Percentiles rank a stretch among this genome's conserved stretches.
Conservation (phyloP, 768 basidiomycete genomes). For the Russula olivacea region DNA sequence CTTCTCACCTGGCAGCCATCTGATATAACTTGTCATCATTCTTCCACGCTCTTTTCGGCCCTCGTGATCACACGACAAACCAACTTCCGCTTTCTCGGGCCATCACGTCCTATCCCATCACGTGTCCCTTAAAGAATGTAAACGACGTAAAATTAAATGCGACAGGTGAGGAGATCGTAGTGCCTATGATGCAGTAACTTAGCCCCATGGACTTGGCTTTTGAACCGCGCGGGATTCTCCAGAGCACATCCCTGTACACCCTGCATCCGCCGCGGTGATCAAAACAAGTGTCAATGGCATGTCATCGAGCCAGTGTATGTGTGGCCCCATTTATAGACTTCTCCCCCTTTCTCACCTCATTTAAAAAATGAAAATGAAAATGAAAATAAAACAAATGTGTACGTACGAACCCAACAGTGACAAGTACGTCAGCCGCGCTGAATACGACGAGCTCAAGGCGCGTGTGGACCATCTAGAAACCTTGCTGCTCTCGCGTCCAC, state of each 20-base stretch:
- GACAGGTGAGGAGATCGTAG: conserved; percentile 50
- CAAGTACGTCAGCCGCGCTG: conserved; percentile 72
- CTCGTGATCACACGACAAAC: conserved; percentile 25
- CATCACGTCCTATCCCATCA: conserved; percentile 15
- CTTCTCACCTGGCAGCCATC: conserved; percentile 28
- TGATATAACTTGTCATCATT: conserved; percentile 24
- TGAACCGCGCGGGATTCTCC: conserved; percentile 28
- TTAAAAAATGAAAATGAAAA: background rate
- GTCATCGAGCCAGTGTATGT: conserved; percentile 76
- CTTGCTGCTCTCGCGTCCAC: conserved; percentile 41
- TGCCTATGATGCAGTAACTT: conserved; percentile 6
- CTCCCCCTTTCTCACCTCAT: background rate
- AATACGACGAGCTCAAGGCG: conserved; percentile 69
- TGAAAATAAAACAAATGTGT: conserved; percentile 5
- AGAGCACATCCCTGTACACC: conserved; percentile 79
- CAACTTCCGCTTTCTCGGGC: conserved; percentile 26
- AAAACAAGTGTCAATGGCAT: conserved; percentile 77
- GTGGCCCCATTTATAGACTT: conserved; percentile 19
- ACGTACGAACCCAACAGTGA: conserved; percentile 42
- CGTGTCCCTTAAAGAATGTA: conserved; percentile 55
- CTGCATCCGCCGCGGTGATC: conserved; percentile 74
- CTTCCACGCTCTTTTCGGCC: conserved; percentile 18
- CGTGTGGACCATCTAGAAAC: conserved; percentile 58
- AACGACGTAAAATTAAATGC: conserved; percentile 82
- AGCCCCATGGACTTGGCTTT: conserved; percentile 14